Conservation (phyloP, 257 asterid genomes). For the Datura wrightii region DNA sequence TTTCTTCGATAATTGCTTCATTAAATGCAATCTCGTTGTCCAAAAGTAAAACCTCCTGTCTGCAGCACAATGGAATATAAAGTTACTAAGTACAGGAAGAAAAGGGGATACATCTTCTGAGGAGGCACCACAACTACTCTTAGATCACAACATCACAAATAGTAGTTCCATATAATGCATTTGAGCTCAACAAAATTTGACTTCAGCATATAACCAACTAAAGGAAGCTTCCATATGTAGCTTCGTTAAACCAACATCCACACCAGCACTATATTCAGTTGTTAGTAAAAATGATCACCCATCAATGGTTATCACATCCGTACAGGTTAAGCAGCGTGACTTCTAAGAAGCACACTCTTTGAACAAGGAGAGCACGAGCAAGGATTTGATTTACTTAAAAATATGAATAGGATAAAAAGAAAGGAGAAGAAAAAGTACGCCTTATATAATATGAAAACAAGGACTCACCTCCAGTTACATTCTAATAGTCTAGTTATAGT, state of each 20-base stretch:
- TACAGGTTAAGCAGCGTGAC: background rate
- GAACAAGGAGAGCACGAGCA: background rate
- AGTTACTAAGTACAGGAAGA: conserved; percentile 14
- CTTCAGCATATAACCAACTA: conserved; percentile 23
- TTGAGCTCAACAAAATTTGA: conserved; percentile 11
- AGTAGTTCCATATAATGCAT: background rate
- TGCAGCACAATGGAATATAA: conserved; percentile 44
- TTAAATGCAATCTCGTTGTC: conserved; percentile 93
- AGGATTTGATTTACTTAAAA: background rate
- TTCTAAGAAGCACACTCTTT: conserved; percentile 2
- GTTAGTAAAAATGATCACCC: background rate
- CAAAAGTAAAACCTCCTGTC: conserved; percentile 83
- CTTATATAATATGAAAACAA: background rate
- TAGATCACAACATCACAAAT: background rate
- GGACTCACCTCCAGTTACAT: background rate
- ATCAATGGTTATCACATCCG: background rate
- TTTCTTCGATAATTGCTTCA: conserved; percentile 93
- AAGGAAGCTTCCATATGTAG: background rate
- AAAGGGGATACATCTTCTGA: background rate
- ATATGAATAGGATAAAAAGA: background rate
- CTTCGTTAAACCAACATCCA: background rate
- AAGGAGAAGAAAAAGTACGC: background rate
- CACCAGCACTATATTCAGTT: background rate
- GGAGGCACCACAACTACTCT: background rate
- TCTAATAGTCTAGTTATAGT: background rate